Conservation (phyloP, 83 land plant species). For the Picea abies region DNA sequence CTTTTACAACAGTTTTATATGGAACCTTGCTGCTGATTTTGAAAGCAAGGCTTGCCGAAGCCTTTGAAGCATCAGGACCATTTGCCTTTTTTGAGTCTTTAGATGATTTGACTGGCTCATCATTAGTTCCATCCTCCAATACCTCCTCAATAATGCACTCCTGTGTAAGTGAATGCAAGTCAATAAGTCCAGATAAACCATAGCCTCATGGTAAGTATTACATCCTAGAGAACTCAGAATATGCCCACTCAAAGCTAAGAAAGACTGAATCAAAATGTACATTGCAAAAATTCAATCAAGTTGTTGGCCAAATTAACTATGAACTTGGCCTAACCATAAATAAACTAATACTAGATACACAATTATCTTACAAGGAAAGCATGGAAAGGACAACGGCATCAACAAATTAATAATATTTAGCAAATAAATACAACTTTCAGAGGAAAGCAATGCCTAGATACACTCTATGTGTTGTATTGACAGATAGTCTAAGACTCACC, state of each 20-base stretch:
- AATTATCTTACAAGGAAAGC: no score
- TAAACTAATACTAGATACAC: not conserved
- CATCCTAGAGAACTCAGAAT: not conserved
- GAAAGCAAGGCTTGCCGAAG: slow-evolving; percentile 64
- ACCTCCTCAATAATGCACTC: slow-evolving; percentile 91
- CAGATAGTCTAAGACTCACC: no score
- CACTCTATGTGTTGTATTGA: no score
- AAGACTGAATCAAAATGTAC: not conserved
- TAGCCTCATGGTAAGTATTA: slow-evolving; percentile 1
- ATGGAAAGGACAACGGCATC: no score
- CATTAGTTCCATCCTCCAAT: slow-evolving; percentile 59
- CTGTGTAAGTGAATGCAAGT: slow-evolving; percentile 32
- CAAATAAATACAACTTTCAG: no score
- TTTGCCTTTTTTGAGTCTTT: slow-evolving; percentile 60
- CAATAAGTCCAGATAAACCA: not conserved
- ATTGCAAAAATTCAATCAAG: not conserved
- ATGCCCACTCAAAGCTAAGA: not conserved
- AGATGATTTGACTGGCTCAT: slow-evolving; percentile 54
- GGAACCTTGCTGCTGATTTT: slow-evolving; percentile 86
- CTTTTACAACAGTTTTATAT: slow-evolving; percentile 94
- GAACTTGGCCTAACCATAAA: not conserved
- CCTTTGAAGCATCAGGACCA: slow-evolving; percentile 57
- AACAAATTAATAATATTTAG: no score
- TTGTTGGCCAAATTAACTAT: not conserved
- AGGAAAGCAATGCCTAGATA: no score